phyloP scores from a whole-genome alignment of 805 yeast genomes.

The Saccharomyces kudriavzevii region DNA sequence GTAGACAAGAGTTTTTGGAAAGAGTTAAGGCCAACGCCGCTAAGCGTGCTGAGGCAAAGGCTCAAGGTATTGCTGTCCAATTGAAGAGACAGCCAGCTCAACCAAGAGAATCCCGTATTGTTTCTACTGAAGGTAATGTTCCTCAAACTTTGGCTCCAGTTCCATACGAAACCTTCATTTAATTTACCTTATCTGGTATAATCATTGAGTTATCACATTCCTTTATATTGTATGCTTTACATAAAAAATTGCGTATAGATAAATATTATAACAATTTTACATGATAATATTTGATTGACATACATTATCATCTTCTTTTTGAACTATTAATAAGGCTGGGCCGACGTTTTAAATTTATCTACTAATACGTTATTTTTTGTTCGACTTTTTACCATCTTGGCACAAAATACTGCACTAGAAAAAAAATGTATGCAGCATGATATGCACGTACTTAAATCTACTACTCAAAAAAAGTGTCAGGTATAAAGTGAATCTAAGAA shows the following conservation, averaged over 20 bases:
- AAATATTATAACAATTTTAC: neutral
- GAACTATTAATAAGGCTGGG: too few species aligned
- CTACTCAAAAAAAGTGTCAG: neutral
- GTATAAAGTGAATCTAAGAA: neutral
- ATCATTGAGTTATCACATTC: neutral
- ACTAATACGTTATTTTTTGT: too few species aligned
- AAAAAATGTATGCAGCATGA: neutral
- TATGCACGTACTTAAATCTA: neutral
- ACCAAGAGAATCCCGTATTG: conserved; percentile 90
- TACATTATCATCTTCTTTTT: neutral
- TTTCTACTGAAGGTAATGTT: conserved; percentile 70
- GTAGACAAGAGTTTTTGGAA: conserved; percentile 98
- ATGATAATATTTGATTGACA: neutral
- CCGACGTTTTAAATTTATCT: too few species aligned
- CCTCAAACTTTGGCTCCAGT: conserved; percentile 98
- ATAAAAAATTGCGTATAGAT: neutral
- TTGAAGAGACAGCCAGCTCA: conserved; percentile 97
- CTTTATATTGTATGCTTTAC: neutral
- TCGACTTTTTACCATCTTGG: too few species aligned
- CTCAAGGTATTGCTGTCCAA: conserved; percentile 79
- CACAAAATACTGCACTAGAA: neutral
- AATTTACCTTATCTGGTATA: conserved; percentile 32
- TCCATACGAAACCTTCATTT: conserved; percentile 99
- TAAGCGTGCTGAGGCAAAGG: conserved; percentile 88
- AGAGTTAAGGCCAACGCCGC: conserved; percentile 97